phyloP scores from a whole-genome alignment of 129 eudicot species.

The Kitagawia praeruptora region DNA sequence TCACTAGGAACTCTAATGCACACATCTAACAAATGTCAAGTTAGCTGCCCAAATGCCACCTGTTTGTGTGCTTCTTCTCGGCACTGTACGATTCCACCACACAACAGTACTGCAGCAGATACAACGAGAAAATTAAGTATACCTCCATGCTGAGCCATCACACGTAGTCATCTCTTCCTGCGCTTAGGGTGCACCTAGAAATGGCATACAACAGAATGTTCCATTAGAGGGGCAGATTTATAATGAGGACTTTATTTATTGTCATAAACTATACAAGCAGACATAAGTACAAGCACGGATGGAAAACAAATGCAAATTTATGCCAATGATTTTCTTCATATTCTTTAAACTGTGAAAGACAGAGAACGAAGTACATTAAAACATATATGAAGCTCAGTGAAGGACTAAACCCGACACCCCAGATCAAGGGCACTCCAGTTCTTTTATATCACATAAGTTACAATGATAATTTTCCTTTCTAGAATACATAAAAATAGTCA shows the following conservation, averaged over 20 bases:
- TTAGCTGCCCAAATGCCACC: slow-evolving; percentile 6
- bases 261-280: neutral
- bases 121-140: slow-evolving; percentile 16
- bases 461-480: neutral
- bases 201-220: slow-evolving; percentile 1
- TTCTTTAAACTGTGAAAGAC: neutral
- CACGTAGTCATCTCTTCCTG: slow-evolving; percentile 30
- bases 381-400: neutral
- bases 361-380: neutral
- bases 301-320: neutral
- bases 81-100: slow-evolving; percentile 34
- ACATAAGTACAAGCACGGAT: neutral
- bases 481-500: neutral
- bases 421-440: neutral
- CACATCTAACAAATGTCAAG: slow-evolving; percentile 5
- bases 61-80: slow-evolving; percentile 14
- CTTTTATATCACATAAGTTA: neutral
- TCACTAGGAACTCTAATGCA: slow-evolving; percentile 7
- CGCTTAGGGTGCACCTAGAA: slow-evolving; percentile 45
- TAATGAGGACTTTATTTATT: neutral
- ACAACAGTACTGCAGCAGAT: slow-evolving; percentile 16
- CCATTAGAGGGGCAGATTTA: slow-evolving; percentile 3
- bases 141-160: slow-evolving; percentile 16
- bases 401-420: neutral
- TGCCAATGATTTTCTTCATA: neutral